Percentiles rank a stretch among this genome's conserved stretches.
phyloP scores from a whole-genome alignment of 345 rosid species.

The Raphanus raphanistrum region DNA sequence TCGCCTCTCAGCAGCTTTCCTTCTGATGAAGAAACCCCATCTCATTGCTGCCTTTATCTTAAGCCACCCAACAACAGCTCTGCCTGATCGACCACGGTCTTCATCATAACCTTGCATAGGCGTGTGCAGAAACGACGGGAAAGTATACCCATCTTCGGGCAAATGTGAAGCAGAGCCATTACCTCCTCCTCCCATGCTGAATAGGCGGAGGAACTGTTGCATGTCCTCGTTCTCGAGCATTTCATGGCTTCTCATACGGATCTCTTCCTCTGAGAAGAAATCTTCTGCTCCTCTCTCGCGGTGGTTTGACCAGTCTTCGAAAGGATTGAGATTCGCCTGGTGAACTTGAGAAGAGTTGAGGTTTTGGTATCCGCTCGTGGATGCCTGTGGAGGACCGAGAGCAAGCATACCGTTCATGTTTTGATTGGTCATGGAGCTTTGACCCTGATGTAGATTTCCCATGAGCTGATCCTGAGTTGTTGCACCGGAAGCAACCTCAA shows the following conservation, averaged over 20 bases:
- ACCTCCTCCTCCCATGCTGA: neutral
- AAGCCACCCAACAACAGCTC: slow-evolving; percentile 8
- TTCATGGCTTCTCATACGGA: neutral
- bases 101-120: neutral
- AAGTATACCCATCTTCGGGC: neutral
- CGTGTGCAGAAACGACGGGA: slow-evolving; percentile 1
- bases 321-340: neutral
- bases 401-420: neutral
- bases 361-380: neutral
- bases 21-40: slow-evolving; percentile 7
- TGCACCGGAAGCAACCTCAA: neutral
- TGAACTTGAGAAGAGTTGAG: neutral
- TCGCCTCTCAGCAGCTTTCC: neutral
- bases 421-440: neutral
- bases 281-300: slow-evolving; percentile 1
- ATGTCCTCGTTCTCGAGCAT: neutral
- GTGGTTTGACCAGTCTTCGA: neutral
- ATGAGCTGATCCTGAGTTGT: neutral
- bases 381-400: neutral
- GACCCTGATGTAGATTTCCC: neutral
- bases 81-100: neutral
- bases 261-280: slow-evolving; percentile 1
- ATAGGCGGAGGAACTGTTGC: neutral
- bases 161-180: neutral
- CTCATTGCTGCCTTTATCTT: neutral